Percentiles rank a stretch among this genome's conserved stretches.
Evolutionary conservation across 306 rosid species (phyloP).

Genomic region (Luffa aegyptiaca): DNA sequence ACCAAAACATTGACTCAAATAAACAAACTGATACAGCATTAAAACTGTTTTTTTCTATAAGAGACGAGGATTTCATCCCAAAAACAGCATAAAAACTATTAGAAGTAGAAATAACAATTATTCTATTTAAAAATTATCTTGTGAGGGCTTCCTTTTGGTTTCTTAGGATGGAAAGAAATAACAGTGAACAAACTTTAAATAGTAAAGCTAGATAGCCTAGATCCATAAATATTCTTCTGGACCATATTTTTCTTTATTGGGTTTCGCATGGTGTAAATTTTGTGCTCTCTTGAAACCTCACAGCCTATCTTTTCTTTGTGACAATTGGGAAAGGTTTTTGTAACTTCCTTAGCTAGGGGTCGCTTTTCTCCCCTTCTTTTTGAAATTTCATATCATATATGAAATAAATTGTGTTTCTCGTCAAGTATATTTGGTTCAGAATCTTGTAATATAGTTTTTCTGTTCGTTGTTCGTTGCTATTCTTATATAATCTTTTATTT

Average conservation of each 20-base stretch:
- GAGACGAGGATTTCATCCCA: too few relatives aligned
- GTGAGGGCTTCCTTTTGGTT: neutral
- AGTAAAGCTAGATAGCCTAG: neutral
- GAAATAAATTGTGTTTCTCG: too few relatives aligned
- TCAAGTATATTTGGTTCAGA: neutral
- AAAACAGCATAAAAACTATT: neutral
- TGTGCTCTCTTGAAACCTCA: neutral
- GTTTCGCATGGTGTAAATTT: neutral
- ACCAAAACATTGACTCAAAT: conserved; percentile 6
- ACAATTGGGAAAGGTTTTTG: neutral
- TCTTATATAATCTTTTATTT: too few relatives aligned
- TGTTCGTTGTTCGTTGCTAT: too few relatives aligned
- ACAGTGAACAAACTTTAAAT: neutral
- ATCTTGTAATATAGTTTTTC: neutral
- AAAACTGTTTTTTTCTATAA: neutral
- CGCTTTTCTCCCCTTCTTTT: neutral
- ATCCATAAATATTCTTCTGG: neutral
- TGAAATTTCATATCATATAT: neutral
- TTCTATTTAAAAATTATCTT: neutral
- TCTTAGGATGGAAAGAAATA: neutral
- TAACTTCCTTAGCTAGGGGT: neutral
- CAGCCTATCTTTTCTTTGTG: neutral
- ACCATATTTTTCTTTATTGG: neutral
- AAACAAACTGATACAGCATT: neutral
- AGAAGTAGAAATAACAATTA: neutral